Percentiles rank a stretch among this genome's conserved stretches.
Evolutionary conservation across 495 filamentous ascomycete genomes (phyloP).

Genomic region (Penicillium roqueforti): DNA sequence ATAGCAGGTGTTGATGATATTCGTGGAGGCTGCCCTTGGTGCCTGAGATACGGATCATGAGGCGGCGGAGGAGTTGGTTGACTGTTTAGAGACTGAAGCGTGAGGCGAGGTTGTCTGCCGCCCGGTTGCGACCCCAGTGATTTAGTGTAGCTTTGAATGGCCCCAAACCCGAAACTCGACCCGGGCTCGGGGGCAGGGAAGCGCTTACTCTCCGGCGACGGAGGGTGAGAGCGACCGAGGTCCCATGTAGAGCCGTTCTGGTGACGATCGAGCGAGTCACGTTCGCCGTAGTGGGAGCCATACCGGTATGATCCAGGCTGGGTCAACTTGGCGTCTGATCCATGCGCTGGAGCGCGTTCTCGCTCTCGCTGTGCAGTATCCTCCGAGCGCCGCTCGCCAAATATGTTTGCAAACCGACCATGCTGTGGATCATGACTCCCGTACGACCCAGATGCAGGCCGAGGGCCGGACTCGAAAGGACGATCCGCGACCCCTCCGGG

Average conservation of each 20-base stretch:
- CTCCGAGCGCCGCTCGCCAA: conserved; percentile 44
- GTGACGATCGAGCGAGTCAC: conserved; percentile 31
- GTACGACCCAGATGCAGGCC: conserved; percentile 27
- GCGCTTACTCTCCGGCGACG: conserved; percentile 41
- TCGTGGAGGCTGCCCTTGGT: conserved; percentile 31
- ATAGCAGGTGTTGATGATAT: conserved; percentile 21
- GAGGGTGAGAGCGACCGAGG: conserved; percentile 36
- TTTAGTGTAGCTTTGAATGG: conserved; percentile 48
- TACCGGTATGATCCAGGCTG: conserved; percentile 23
- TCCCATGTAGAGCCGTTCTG: conserved; percentile 35
- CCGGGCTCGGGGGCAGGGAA: conserved; percentile 32
- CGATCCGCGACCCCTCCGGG: conserved; percentile 26
- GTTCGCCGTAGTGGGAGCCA: conserved; percentile 33
- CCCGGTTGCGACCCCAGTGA: conserved; percentile 43
- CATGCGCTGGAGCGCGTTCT: conserved; percentile 29
- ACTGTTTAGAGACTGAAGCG: conserved; percentile 34
- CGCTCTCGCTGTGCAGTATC: conserved; percentile 38
- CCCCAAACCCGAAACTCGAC: conserved; percentile 41
- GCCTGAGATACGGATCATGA: conserved; percentile 32
- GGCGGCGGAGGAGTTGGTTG: conserved; percentile 36
- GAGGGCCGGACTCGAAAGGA: conserved; percentile 22
- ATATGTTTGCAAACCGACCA: conserved; percentile 30
- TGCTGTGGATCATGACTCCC: conserved; percentile 30
- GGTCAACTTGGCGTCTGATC: conserved; percentile 30
- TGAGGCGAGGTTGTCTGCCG: conserved; percentile 29